Evolutionary conservation across 202 grass and related monocot genomes (phyloP), one percentile per base, ranked within the genome.

Genomic region (Setaria viridis): DNA sequence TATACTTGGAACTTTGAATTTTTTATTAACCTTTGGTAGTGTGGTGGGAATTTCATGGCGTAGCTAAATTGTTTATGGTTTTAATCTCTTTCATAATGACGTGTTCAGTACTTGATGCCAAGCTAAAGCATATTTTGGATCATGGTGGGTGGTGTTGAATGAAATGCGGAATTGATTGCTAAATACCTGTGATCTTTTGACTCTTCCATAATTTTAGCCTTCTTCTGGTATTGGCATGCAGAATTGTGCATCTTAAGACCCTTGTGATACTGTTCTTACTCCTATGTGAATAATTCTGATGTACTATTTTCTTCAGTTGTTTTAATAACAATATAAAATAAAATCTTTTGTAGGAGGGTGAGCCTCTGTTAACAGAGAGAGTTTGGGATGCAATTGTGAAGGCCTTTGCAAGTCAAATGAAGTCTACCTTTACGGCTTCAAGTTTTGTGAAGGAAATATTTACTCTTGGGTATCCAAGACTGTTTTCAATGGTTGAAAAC

Each of bases 381-480:
- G 97, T 99, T 46, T 99, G 97, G 97, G 94, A 99, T 85, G 97
- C 97, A 9, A 84, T 99, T 85, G 97, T 99, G 17, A 99, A 96
- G 82, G 92, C 94, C 62, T 99, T 99, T 85, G 93, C 91, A 67
- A 93, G 64, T 71, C 97, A 99, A 88, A 94, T 99, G 87, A 99
- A 96, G 84, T 94, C 97, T 70, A 84, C 92, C 65, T 94, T 94
- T 74, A 96, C 92, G 1, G 97, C 92, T 0, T 99, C 97, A 60
- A 99, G 97, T 71, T 99, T 99, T 87, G 97, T 96, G 67, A 99
- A 99, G 84, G 97, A 99, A 92, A 92, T 95, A 82, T 99, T 99
- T 90, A 99, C 97, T 73, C 86, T 96, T 85, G 97, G 94, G 14
- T 99, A 94, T 78, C 97, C 97, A 7, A 95, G 91, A 78, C 63